Evolutionary conservation across 352 stramenopile species (phyloP), one percentile per base, ranked within the genome.

Genomic region (Phytophthora pseudosyringae): DNA sequence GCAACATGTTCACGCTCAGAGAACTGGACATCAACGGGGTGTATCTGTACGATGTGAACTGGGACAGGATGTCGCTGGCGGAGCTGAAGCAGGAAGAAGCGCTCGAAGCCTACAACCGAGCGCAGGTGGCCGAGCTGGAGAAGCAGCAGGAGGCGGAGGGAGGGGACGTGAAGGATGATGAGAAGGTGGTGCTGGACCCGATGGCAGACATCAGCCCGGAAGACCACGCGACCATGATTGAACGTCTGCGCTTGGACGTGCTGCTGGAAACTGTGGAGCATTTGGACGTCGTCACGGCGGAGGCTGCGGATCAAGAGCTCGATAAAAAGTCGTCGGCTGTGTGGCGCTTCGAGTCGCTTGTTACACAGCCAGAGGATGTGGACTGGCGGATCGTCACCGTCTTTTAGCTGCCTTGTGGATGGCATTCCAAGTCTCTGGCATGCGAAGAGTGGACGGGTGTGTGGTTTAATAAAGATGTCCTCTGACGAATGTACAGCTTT

Each of bases 331-430:
- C 61, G 47, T 57, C 35, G 62, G n/a, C 66, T 12, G 45, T 73
- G 15, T 85, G 67, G 70, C 56, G 71, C 29, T 85, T 88, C 28
- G 76, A 82, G 66, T 85, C 78, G 10, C 46, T 75, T 3, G 78
- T 88, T 26, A 88, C 75, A 6, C 58, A 73, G 48, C 76, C 78
- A 0, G 75, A 83, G 4, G 73, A 88, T 58, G 56, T 85, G 25
- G 78, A 88, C 53, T 88, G 78, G 78, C 55, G 73, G 29, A 85
- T 88, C 21, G 56, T 76, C 50, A 77, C 58, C 54, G 73, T 81
- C 8, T 70, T 71, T 50, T 78, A 73, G 46, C 10, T 47, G 6
- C 15, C 6, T 51, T 29, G 13, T 45, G 13, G 53, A n/a, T 21
- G 2, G 28, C 9, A 50, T 26, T 45, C n/a, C 16, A 26, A 43